Evolutionary conservation across 225 moss, liverwort and hornwort species (phyloP).

Genomic region (Takakia lepidozioides): DNA sequence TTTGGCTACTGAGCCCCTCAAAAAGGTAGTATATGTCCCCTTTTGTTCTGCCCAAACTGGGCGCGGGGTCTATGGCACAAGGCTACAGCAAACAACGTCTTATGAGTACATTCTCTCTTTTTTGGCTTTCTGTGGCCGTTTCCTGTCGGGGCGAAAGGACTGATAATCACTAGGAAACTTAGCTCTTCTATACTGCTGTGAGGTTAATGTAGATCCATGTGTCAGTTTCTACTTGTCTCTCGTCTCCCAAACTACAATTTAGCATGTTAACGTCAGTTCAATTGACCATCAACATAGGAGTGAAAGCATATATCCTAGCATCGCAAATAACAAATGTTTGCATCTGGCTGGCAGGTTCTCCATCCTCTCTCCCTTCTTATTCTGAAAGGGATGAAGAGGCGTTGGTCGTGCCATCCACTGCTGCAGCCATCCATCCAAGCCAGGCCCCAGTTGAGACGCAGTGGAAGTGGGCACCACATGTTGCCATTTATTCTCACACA

Average conservation of each 20-base stretch:
- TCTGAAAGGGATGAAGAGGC: slow-evolving; percentile 16
- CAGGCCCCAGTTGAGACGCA: slow-evolving; percentile 34
- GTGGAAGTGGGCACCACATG: slow-evolving; percentile 78
- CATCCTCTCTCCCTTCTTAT: not conserved
- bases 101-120: no score
- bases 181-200: no score
- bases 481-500: slow-evolving; percentile 79
- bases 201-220: no score
- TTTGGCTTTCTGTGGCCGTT: no score
- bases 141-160: no score
- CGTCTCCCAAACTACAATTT: no score
- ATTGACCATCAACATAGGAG: not conserved
- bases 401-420: slow-evolving; percentile 4
- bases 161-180: no score
- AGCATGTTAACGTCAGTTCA: not conserved
- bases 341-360: slow-evolving; percentile 1
- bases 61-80: no score
- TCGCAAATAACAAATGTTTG: not conserved
- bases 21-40: not conserved
- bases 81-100: no score
- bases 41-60: no score
- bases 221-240: no score
- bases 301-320: not conserved
- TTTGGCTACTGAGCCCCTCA: not conserved
- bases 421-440: slow-evolving; percentile 26